phyloP scores from a whole-genome alignment of 1,284 basidiomycete species.

The Uromyces viciae-fabae region DNA sequence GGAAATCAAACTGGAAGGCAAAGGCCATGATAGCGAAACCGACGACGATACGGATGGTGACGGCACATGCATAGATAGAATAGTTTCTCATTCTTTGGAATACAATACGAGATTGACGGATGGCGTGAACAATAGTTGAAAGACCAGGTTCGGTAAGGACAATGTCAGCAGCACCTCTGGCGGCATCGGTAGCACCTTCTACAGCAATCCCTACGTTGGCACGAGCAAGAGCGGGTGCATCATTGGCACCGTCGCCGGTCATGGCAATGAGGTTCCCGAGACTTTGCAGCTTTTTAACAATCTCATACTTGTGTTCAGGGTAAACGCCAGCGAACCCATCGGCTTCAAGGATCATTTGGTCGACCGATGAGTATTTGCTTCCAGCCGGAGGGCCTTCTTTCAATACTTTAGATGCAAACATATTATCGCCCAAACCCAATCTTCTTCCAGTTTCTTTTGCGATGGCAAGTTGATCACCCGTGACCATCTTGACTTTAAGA shows the following conservation, averaged over 20 bases:
- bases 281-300: slow-evolving; percentile 87
- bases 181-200: slow-evolving; percentile 92
- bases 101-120: slow-evolving; percentile 88
- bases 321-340: slow-evolving; percentile 93
- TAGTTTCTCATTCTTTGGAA: slow-evolving; percentile 98
- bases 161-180: slow-evolving; percentile 90
- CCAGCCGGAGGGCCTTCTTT: slow-evolving; percentile 80
- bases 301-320: slow-evolving; percentile 60
- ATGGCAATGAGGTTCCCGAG: slow-evolving; percentile 57
- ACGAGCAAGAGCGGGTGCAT: slow-evolving; percentile 80
- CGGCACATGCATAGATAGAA: slow-evolving; percentile 62
- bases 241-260: slow-evolving; percentile 82
- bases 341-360: slow-evolving; percentile 75
- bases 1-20: slow-evolving; percentile 46
- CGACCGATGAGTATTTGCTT: slow-evolving; percentile 69
- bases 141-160: slow-evolving; percentile 92
- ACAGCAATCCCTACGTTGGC: slow-evolving; percentile 61
- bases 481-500: slow-evolving; percentile 99
- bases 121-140: slow-evolving; percentile 92
- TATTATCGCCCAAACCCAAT: slow-evolving; percentile 91
- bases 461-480: slow-evolving; percentile 97
- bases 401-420: slow-evolving; percentile 92
- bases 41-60: slow-evolving; percentile 46
- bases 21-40: slow-evolving; percentile 46
- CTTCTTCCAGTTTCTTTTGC: slow-evolving; percentile 98